Evolutionary conservation across 2,329 filamentous ascomycete genomes (phyloP).

Genomic region (Epichloe bromicola): DNA sequence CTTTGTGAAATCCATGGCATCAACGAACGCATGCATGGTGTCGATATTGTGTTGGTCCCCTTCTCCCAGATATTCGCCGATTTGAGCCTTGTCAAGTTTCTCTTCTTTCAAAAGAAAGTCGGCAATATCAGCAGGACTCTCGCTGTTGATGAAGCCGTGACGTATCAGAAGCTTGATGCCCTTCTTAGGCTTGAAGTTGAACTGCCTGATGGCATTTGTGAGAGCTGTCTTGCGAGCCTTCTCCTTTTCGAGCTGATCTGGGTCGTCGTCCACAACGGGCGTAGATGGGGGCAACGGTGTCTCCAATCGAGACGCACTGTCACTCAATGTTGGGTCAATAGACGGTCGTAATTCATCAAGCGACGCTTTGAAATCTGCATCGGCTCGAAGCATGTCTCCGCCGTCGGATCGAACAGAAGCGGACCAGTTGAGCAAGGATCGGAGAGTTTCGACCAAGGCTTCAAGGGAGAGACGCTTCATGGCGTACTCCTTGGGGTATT

Average conservation of each 20-base stretch:
- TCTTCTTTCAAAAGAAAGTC: constrained; percentile 71
- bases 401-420: constrained; percentile 47
- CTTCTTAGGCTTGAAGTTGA: constrained; percentile 96
- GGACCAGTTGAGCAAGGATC: constrained; percentile 89
- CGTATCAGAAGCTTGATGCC: constrained; percentile 75
- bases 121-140: constrained; percentile 71
- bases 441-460: constrained; percentile 73
- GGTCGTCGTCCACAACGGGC: constrained; percentile 71
- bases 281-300: constrained; percentile 49
- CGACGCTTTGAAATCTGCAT: constrained; percentile 25
- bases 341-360: constrained; percentile 40
- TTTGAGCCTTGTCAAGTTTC: constrained; percentile 75
- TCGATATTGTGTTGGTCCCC: constrained; percentile 88
- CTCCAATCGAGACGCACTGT: constrained; percentile 49
- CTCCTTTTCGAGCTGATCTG: constrained; percentile 83
- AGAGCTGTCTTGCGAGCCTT: constrained; percentile 90
- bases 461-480: constrained; percentile 85
- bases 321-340: constrained; percentile 54
- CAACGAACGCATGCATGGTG: constrained; percentile 97
- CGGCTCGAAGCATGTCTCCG: constrained; percentile 14
- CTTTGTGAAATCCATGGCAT: constrained; percentile 85
- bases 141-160: constrained; percentile 75
- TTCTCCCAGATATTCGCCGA: constrained; percentile 91
- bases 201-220: constrained; percentile 75
- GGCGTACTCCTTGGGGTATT: constrained; percentile 77